Base-by-base conservation (phyloP, 2,329 filamentous ascomycete genomes). In the Trichoderma hamatum region DNA sequence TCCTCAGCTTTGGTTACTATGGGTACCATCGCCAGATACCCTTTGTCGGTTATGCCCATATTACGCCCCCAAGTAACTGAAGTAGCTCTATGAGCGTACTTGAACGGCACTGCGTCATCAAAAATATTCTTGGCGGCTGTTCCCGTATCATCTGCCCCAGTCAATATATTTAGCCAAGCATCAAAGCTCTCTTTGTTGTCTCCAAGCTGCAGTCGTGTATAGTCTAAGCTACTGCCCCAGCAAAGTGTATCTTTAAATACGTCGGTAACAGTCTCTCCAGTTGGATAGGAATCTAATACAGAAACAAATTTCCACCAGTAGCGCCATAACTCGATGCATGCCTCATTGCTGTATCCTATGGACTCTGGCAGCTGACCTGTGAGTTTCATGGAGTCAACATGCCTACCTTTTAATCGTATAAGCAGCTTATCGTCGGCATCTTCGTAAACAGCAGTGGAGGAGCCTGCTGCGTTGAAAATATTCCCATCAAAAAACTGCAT, bases 281-380 rank as follows among this genome's bases (percentile, higher is more conserved):
- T 60, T 32, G 64, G 64, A 30, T 67, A 60, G 11, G 32, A n/a
- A 10, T 58, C 10, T 6, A 67, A 9, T 2, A 14, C 21, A n/a
- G 36, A 55, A 14, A 26, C 26, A 5, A 49, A 59, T 14, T 59
- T 59, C 46, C 26, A 67, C 64, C 64, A 67, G 11, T 67, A 55
- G 13, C 64, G 64, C 64, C 64, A 67, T 24, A 58, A 19, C n/a
- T 67, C 36, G 5, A 55, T 60, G 11, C 36, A 67, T n/a, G 52
- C 52, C 26, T 49, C 64, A 19, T 60, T 56, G 55, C 46, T 67
- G 36, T 62, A 62, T 36, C 34, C 59, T n/a, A 62, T 43, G 5
- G 51, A 56, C 1, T 49, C 54, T 13, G 64, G 52, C 10, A 59
- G 2, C 24, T 34, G 19, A 16, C 39, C 39, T 19, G 10, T 21